Percentiles rank a stretch among this genome's conserved stretches.
phyloP scores from a whole-genome alignment of 805 yeast genomes.

The Cephaloascus albidus region DNA sequence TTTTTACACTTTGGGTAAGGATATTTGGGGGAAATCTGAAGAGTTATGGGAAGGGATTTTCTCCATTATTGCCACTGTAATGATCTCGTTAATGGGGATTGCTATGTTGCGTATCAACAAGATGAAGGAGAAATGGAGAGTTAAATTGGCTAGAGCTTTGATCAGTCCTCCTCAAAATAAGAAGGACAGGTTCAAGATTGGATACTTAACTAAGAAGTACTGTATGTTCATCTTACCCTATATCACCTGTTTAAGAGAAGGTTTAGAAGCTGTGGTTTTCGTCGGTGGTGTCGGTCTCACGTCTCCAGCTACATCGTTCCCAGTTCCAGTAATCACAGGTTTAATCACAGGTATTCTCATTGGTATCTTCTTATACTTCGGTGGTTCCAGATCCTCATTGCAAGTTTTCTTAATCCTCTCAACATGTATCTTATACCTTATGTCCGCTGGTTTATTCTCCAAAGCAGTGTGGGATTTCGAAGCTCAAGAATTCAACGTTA shows the following conservation, averaged over 20 bases:
- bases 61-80: slow-evolving; percentile 79
- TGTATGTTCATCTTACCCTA: slow-evolving; percentile 86
- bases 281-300: slow-evolving; percentile 89
- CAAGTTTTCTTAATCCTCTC: slow-evolving; percentile 82
- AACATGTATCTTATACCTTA: slow-evolving; percentile 81
- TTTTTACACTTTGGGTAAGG: slow-evolving; percentile 70
- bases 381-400: slow-evolving; percentile 76
- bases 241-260: slow-evolving; percentile 90
- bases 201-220: slow-evolving; percentile 59
- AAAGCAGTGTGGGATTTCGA: slow-evolving; percentile 91
- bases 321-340: slow-evolving; percentile 88
- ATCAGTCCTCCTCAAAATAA: slow-evolving; percentile 45
- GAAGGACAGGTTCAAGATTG: slow-evolving; percentile 42
- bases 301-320: slow-evolving; percentile 65
- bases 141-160: slow-evolving; percentile 82
- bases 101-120: slow-evolving; percentile 94
- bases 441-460: slow-evolving; percentile 88
- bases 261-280: slow-evolving; percentile 91
- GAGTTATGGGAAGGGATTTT: slow-evolving; percentile 97
- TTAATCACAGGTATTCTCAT: slow-evolving; percentile 66
- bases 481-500: slow-evolving; percentile 47
- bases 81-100: slow-evolving; percentile 91
- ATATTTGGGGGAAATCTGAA: slow-evolving; percentile 81
- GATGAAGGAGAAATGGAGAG: slow-evolving; percentile 96
- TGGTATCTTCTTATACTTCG: slow-evolving; percentile 68